Conservation (phyloP, 768 basidiomycete genomes). For the Botryobasidium botryosum region DNA sequence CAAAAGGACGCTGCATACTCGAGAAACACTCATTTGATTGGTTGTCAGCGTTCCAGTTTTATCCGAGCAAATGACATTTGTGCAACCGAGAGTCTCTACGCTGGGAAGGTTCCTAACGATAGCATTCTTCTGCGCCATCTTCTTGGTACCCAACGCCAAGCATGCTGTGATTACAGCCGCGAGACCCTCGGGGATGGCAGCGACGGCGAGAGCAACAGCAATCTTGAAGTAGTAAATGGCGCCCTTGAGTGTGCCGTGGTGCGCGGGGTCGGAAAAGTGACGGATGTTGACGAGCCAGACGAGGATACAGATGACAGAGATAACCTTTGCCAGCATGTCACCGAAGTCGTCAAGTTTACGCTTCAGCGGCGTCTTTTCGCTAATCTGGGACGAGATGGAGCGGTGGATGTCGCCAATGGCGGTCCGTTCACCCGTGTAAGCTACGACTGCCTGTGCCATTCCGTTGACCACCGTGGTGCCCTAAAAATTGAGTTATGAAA, state of each 20-base stretch:
- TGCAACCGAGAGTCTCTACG: constrained; percentile 94
- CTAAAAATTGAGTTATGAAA: constrained; percentile 23
- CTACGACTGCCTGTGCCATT: constrained; percentile 70
- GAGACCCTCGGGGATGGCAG: constrained; percentile 96
- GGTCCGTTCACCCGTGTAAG: constrained; percentile 69
- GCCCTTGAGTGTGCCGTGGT: constrained; percentile 79
- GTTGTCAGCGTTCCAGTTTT: constrained; percentile 87
- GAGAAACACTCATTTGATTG: constrained; percentile 91
- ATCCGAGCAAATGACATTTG: constrained; percentile 97
- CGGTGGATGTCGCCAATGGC: constrained; percentile 97
- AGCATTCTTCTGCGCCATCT: constrained; percentile 98
- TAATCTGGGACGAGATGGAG: constrained; percentile 83
- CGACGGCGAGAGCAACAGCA: constrained; percentile 95
- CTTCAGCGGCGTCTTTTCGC: constrained; percentile 93
- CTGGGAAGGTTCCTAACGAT: constrained; percentile 93
- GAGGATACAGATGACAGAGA: constrained; percentile 88
- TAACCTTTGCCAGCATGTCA: constrained; percentile 94
- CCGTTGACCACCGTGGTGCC: constrained; percentile 96
- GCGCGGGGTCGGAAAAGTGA: constrained; percentile 91
- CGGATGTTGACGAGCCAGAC: constrained; percentile 97
- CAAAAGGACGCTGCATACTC: no score
- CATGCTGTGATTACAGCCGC: constrained; percentile 97
- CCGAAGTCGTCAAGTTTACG: constrained; percentile 97
- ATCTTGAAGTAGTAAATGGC: constrained; percentile 99
- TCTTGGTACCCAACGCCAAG: constrained; percentile 90